Percentiles rank a stretch among this genome's conserved stretches.
These are phyloP conservation scores for Urostyla sp. DNA, from an alignment of 73 alveolate genomes.

Conservation along the genomic window DNA sequence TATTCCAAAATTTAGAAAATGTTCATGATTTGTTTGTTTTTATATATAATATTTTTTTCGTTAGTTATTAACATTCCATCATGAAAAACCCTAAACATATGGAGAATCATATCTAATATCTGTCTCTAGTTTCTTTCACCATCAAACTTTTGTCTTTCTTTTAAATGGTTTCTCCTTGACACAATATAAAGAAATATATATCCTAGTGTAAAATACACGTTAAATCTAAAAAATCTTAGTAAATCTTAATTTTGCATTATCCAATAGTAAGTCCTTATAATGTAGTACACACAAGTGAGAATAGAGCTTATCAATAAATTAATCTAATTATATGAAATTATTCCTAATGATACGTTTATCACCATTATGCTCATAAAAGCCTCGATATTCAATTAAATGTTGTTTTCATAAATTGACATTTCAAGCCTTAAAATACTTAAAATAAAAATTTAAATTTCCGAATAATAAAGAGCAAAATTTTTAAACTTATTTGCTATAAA, in stretches of 20 bases:
- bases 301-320: not conserved
- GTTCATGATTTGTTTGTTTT: not conserved
- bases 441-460: not conserved
- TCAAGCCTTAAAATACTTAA: not conserved
- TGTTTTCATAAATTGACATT: not conserved
- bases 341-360: not conserved
- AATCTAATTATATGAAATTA: not conserved
- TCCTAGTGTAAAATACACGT: not conserved
- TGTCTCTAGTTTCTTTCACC: not conserved
- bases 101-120: not conserved
- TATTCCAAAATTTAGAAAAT: not conserved
- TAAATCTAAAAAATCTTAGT: not conserved
- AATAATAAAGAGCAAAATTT: not conserved
- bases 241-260: not conserved
- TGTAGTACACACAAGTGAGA: not conserved
- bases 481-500: not conserved
- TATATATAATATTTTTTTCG: not conserved
- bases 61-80: not conserved
- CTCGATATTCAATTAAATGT: not conserved
- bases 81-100: not conserved
- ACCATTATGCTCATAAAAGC: not conserved
- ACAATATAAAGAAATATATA: not conserved
- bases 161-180: not conserved
- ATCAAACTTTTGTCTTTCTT: not conserved
- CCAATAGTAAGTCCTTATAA: constrained; percentile 6